Evolutionary conservation across 306 rosid genomes (phyloP).

Genomic region (Calophaca sinica): DNA sequence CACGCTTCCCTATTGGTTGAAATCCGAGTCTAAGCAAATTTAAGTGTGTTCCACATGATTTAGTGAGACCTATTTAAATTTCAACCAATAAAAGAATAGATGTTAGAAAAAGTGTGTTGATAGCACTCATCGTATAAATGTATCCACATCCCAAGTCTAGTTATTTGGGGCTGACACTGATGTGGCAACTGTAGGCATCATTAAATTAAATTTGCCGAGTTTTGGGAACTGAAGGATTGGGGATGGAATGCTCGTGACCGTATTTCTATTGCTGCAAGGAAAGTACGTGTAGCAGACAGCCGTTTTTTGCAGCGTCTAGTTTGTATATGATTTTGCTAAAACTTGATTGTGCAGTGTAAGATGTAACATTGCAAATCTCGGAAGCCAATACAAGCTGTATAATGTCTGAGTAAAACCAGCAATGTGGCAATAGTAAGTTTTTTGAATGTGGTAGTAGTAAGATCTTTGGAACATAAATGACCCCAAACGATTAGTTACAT

Average conservation of each 20-base stretch:
- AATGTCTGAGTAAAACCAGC: background rate
- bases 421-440: no score
- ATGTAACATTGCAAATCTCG: slow-evolving; percentile 5
- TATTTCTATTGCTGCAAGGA: slow-evolving; percentile 10
- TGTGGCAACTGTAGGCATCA: slow-evolving; percentile 20
- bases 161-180: slow-evolving; percentile 27
- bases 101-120: no score
- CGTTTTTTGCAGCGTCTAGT: background rate
- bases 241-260: slow-evolving; percentile 36
- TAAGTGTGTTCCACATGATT: no score
- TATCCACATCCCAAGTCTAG: background rate
- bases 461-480: background rate
- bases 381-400: slow-evolving; percentile 3
- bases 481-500: no score
- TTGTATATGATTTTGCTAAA: slow-evolving; percentile 5
- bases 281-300: background rate
- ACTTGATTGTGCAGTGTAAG: background rate
- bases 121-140: background rate
- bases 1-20: no score
- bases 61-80: no score
- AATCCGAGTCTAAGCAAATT: no score
- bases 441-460: no score
- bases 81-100: no score
- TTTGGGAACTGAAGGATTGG: slow-evolving; percentile 23
- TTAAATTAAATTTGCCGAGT: background rate